Base-by-base conservation (phyloP, 208 protist genomes). In the Phytomonas sp. region DNA sequence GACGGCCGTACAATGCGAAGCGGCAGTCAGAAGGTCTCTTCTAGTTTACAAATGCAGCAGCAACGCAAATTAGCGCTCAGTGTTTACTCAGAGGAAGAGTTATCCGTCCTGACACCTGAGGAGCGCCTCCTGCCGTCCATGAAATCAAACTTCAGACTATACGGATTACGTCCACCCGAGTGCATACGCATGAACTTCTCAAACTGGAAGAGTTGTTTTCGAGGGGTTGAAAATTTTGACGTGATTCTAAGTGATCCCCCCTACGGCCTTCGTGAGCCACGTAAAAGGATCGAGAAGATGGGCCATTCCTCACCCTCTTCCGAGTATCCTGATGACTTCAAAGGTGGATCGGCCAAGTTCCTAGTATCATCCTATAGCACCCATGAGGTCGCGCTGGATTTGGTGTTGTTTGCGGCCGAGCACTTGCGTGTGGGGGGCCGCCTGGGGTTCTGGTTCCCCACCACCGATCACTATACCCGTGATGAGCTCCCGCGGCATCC, bases 401-500 rank as follows among this genome's bases (percentile, higher is more conserved):
- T 98, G 7, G 78, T 98, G 32, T 72, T 94, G 36, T 97, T 98
- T 69, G 96, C 96, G 7, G 94, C 97, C 0, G 80, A 83, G 59
- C 72, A 82, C 33, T 80, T 98, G 2, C 81, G 87, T 14, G 63
- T 97, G 23, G 91, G 92, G 26, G 96, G 97, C 19, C 77, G 83
- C 45, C 81, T 98, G 10, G 82, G 92, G 60, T 98, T 96, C 74
- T 98, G 96, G 96, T 91, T 98, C 76, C 93, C 97, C 33, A 98
- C 95, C 16, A 97, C 94, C 11, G 75, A 84, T 65, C 71, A 77
- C 42, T 98, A 96, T 78, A 92, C 83, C 30, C 67, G 82, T 52
- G 87, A 81, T 16, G 95, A 98, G 77, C 75, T 98, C 26, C 95
- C 97, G 14, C 83, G 68, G 34, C 96, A 98, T 74, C 97, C 97